Conservation (phyloP, 176 grass and related monocot genomes). For the Calamus simplicifolius region DNA sequence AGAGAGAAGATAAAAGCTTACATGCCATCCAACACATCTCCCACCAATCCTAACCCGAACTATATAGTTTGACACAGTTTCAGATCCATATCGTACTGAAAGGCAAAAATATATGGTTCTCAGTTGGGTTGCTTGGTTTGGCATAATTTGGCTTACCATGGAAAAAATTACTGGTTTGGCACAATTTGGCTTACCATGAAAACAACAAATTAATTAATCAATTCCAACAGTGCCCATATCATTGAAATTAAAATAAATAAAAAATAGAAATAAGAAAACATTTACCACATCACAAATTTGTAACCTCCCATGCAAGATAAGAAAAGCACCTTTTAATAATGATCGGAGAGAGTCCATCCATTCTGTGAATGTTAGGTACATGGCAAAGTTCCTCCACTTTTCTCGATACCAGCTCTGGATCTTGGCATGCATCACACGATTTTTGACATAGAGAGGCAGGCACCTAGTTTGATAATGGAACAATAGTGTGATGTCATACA, state of each 20-base stretch:
- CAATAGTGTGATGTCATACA: background rate
- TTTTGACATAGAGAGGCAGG: constrained; percentile 64
- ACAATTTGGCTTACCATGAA: too few species aligned
- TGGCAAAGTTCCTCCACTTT: constrained; percentile 47
- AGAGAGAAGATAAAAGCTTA: too few species aligned
- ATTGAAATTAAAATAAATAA: background rate
- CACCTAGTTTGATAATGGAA: constrained; percentile 44
- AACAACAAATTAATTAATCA: too few species aligned
- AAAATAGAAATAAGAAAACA: background rate
- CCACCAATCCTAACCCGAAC: too few species aligned
- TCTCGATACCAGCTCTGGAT: constrained; percentile 52
- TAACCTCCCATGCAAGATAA: background rate
- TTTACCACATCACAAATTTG: background rate
- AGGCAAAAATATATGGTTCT: too few species aligned
- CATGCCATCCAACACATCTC: too few species aligned
- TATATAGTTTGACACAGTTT: too few species aligned
- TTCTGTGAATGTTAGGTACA: constrained; percentile 43
- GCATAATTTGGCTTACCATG: too few species aligned
- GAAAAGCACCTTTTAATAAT: constrained; percentile 45
- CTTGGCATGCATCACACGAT: constrained; percentile 79
- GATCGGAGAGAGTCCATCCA: constrained; percentile 35
- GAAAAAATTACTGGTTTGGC: too few species aligned
- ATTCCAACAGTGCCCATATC: too few species aligned
- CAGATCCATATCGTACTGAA: too few species aligned
- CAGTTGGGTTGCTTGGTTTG: too few species aligned